phyloP scores from a whole-genome alignment of 768 basidiomycete species.

The Cyclocybe cylindracea region DNA sequence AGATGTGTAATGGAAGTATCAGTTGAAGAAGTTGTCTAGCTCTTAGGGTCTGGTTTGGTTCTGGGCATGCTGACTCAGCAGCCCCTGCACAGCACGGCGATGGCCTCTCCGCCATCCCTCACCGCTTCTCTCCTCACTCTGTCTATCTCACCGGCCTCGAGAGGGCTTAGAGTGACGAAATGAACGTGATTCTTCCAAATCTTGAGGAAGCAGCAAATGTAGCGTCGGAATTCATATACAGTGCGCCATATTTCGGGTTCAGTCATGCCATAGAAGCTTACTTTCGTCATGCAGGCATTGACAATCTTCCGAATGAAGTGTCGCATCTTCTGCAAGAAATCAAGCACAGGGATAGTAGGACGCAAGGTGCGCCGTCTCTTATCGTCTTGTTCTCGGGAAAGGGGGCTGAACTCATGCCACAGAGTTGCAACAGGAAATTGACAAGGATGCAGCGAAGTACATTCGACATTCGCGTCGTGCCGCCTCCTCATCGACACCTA shows the following conservation, averaged over 20 bases:
- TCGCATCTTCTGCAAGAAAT: conserved; percentile 55
- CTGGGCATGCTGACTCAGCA: too few species aligned
- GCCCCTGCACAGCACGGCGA: too few species aligned
- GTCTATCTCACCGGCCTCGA: too few species aligned
- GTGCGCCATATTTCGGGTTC: conserved; percentile 26
- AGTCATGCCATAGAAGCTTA: background rate
- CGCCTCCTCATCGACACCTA: conserved; percentile 21
- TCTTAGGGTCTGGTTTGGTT: too few species aligned
- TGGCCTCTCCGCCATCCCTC: too few species aligned
- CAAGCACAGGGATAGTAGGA: conserved; percentile 42
- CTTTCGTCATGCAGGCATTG: conserved; percentile 38
- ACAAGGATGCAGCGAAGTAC: conserved; percentile 48
- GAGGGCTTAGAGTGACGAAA: background rate
- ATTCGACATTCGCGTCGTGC: conserved; percentile 46
- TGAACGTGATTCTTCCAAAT: conserved; percentile 36
- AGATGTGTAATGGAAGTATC: too few species aligned
- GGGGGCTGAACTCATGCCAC: conserved; percentile 1
- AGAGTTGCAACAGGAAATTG: conserved; percentile 55
- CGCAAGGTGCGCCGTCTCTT: conserved; percentile 35
- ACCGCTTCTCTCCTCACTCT: too few species aligned
- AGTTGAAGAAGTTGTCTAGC: too few species aligned
- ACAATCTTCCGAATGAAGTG: conserved; percentile 56
- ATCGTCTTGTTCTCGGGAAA: background rate
- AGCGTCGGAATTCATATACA: conserved; percentile 58
- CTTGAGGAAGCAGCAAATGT: conserved; percentile 55